Evolutionary conservation across 441 rosid genomes (phyloP).

Genomic region (Pelargonium australe): DNA sequence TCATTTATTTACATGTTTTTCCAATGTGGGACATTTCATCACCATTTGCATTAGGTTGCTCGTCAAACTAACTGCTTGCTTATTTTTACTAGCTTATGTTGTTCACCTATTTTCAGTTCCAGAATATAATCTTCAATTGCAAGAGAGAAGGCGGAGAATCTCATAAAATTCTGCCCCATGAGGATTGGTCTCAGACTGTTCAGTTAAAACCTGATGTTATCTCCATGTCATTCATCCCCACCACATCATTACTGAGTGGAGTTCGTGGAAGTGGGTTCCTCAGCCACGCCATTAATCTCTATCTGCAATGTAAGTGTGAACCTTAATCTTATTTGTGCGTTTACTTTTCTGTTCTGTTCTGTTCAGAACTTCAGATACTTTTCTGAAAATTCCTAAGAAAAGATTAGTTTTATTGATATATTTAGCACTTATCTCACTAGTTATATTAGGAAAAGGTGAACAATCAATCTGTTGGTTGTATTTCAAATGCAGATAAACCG

Average conservation of each 20-base stretch:
- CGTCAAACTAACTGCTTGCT: not conserved
- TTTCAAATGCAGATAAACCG: conserved; percentile 58
- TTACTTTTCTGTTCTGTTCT: not conserved
- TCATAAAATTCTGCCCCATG: conserved; percentile 48
- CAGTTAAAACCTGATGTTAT: conserved; percentile 83
- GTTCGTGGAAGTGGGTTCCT: conserved; percentile 84
- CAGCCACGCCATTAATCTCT: conserved; percentile 94
- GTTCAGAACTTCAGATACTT: no score
- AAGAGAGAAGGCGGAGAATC: conserved; percentile 87
- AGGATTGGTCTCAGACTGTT: conserved; percentile 82
- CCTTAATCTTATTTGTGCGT: not conserved
- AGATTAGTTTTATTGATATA: not conserved
- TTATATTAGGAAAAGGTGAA: not conserved
- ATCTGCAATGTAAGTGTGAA: conserved; percentile 69
- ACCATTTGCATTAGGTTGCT: conserved; percentile 9
- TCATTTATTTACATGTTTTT: no score
- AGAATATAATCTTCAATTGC: conserved; percentile 63
- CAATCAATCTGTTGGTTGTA: not conserved
- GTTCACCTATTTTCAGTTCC: conserved; percentile 16
- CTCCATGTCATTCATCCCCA: conserved; percentile 85
- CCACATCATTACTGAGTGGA: conserved; percentile 84
- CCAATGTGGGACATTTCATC: no score
- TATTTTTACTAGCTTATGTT: not conserved
- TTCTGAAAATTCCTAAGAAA: no score
- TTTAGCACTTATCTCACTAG: not conserved